Evolutionary conservation across 768 basidiomycete genomes (phyloP).

Genomic region (Rubroboletus satanas): DNA sequence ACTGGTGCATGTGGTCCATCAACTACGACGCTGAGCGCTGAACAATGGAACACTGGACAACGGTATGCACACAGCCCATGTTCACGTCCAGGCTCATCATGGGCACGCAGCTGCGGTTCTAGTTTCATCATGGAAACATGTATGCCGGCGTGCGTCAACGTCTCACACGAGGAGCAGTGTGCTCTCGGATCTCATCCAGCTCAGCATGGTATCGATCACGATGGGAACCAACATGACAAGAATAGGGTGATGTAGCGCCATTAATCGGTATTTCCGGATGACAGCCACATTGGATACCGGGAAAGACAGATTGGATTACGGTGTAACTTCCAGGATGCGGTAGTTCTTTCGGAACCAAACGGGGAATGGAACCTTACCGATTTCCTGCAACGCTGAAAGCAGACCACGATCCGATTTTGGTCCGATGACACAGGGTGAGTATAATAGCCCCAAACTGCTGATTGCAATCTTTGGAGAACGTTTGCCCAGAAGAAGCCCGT

Average conservation of each 20-base stretch:
- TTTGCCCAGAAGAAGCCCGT: neutral
- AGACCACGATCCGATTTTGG: neutral
- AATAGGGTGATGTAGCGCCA: neutral
- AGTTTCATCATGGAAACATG: neutral
- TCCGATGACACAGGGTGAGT: neutral
- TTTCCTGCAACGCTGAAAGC: neutral
- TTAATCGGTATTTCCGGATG: neutral
- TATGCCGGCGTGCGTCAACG: neutral
- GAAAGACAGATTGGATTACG: no score
- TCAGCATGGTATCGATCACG: neutral
- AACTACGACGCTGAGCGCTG: neutral
- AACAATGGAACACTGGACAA: neutral
- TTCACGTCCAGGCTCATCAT: slow-evolving; percentile 3
- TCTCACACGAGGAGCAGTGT: neutral
- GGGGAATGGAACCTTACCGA: neutral
- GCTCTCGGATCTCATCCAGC: neutral
- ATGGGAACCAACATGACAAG: neutral
- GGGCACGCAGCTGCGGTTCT: neutral
- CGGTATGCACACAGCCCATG: neutral
- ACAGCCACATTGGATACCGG: neutral
- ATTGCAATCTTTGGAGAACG: neutral
- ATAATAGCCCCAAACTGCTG: neutral
- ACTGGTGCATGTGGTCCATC: neutral
- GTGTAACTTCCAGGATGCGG: neutral
- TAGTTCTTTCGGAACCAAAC: neutral